Base-by-base conservation (phyloP, 257 asterid species). In the Solanum bukasovii region DNA sequence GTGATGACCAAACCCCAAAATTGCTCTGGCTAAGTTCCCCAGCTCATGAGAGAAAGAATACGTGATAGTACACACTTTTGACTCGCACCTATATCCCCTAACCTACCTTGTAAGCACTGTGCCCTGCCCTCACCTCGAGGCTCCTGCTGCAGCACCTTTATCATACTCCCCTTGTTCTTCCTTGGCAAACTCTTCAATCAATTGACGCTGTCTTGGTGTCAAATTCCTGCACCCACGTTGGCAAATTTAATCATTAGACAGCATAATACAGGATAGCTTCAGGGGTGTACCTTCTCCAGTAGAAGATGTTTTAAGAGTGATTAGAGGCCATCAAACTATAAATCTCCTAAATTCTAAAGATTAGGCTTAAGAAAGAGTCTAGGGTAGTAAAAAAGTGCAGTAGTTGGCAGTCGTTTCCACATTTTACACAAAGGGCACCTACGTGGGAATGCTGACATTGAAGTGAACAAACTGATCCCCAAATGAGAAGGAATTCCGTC, bases 391-490 rank as follows among this genome's bases (percentile, higher is more conserved):
- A 70, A 74, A 37, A 5, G 5, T 25, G 35, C 4, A 4, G 12
- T 37, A 46, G 42, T 75, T 23, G 12, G 27, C 20, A 2, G 67
- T 79, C 67, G 5, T 79, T 44, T 44, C 61, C 11, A 79, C 9
- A 27, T 27, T 78, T 79, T 27, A 44, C 67, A 27, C 27, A 79
- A 31, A 37, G 84, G 74, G 63, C 49, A 93, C 98, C 90, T 92
- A 97, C 99, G 90, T 78, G 83, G 99, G 99, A 81, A 96, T 96
- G 94, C 95, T 92, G 94, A 97, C 95, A 44, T 92, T 97, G 93
- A 96, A 97, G 93, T 96, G 99, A 63, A 97, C 98, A 86, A 88
- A 96, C 88, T 97, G 94, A 81, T 97, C 98, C 44, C 99, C 99
- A 12, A 94, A 93, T 23, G 98, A 86, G 88, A 72, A 95, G 1